A percentile compares a stretch with the other conserved stretches of the same genome.
Evolutionary conservation across 1,139 yeast genomes (phyloP).

Genomic region (Ogataea hybrid): DNA sequence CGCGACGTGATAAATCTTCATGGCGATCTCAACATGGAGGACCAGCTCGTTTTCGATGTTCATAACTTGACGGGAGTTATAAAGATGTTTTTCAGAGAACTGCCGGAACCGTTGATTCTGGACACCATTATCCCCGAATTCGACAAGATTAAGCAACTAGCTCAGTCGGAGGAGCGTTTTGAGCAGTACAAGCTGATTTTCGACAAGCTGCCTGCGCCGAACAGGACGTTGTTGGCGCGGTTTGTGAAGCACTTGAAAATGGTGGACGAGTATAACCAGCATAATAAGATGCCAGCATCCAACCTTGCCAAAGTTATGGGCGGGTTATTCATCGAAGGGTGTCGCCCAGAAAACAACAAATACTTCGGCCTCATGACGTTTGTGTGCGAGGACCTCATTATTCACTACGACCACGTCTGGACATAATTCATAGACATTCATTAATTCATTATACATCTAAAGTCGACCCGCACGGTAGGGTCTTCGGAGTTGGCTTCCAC

Average conservation of each 20-base stretch:
- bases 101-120: constrained; percentile 84
- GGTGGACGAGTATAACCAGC: constrained; percentile 41
- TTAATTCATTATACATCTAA: constrained; percentile 33
- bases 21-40: constrained; percentile 64
- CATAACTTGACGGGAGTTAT: constrained; percentile 91
- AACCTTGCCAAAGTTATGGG: constrained; percentile 61
- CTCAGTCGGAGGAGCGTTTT: constrained; percentile 34
- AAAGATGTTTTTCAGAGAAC: constrained; percentile 78
- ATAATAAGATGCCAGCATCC: constrained; percentile 53
- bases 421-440: constrained; percentile 1
- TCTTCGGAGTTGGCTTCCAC: constrained; percentile 51
- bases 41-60: constrained; percentile 72
- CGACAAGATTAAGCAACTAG: constrained; percentile 38
- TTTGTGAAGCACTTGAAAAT: constrained; percentile 65
- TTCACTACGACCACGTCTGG: constrained; percentile 40
- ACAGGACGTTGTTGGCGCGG: constrained; percentile 65
- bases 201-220: constrained; percentile 55
- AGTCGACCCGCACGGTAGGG: constrained; percentile 54
- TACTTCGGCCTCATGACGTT: constrained; percentile 57
- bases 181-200: constrained; percentile 46
- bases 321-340: constrained; percentile 60
- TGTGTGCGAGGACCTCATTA: constrained; percentile 49
- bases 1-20: constrained; percentile 72
- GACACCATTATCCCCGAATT: constrained; percentile 54
- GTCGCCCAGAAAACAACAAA: constrained; percentile 46